Base-by-base conservation (phyloP, 2,329 filamentous ascomycete species). In the Clathrospora elynae region DNA sequence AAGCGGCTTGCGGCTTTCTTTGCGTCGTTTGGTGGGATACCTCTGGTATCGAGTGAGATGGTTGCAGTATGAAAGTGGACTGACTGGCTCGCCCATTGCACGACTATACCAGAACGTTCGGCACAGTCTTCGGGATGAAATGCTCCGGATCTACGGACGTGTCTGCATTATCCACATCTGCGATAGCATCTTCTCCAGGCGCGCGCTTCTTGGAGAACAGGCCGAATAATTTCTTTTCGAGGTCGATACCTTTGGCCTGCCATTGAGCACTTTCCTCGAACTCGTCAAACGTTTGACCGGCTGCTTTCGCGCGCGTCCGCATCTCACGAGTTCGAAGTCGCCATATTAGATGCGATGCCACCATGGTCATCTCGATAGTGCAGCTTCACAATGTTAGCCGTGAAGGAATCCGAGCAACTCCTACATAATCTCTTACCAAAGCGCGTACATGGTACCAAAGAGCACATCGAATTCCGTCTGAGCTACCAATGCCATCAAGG, bases 391-490 rank as follows among this genome's bases (percentile, higher is more conserved):
- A 10, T 11, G 9, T 51, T 12, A 50, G 43, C 14, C n/a, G 6
- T 11, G 6, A 3, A 6, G 13, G 18, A 4, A 26, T 5, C 7
- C 6, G 9, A 17, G 6, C 17, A 6, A 4, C 2, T 9, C 12
- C 12, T 5, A 8, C 20, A 25, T 2, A 5, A 9, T 3, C 2
- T 33, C 52, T 29, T 40, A 58, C 52, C 79, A 80, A 5, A 80
- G 57, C 32, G 81, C 78, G 59, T 84, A 85, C 51, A 82, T 64
- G 0, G 79, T 71, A 0, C 81, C 80, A 6, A 81, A 82, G 0
- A 84, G 61, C 2, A 80, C 64, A 51, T 85, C 82, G 53, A 84
- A 84, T 1, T 73, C 75, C 8, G 75, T 73, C 52, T 85, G 80
- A 1, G 77, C 78, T 25, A 77, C 80, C 4, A 83, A 64, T 1